Base-by-base conservation (phyloP, 305 asterid genomes). In the Fraxinus xanthoxyloides region DNA sequence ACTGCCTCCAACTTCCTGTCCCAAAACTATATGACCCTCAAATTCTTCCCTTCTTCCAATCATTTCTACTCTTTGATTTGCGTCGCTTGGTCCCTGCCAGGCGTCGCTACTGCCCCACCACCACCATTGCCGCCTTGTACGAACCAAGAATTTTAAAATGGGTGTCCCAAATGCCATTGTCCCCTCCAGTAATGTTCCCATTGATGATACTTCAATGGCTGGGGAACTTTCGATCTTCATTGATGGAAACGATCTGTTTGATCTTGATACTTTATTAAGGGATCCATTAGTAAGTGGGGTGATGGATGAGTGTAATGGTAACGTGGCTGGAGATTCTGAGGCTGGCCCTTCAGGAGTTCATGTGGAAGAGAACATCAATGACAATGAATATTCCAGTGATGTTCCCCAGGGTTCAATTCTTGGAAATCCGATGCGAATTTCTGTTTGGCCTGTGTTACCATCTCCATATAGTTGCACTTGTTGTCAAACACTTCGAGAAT, bases 401-500 rank as follows among this genome's bases (percentile, higher is more conserved):
- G 65, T 79, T n/a, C 75, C 78, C 0, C 76, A 35, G 32, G 78
- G 40, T 24, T 65, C 83, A 28, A 84, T 46, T 9, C 88, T 87
- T 28, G 92, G 89, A n/a, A 87, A 90, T 83, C 90, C 91, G 0
- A 76, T 79, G 0, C 88, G 46, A 17, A 78, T 90, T n/a, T 79
- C 91, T 3, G 78, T 54, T 59, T 89, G 92, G 92, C 91, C 95
- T 0, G 75, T 80, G 61, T 80, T 63, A 32, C 90, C 91, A 4
- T 83, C 90, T 67, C 89, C 93, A 0, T 67, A 84, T 79, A 54
- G 23, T 73, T 93, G 97, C 85, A 82, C 88, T 78, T 89, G 87
- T 78, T 91, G 92, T 85, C 92, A 89, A 79, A 80, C 87, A 4
- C 92, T 94, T 4, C 77, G 98, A 78, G 90, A 94, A 84, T 72